A percentile compares a stretch with the other conserved stretches of the same genome.
These are phyloP conservation scores for Ogataea corticis DNA, from an alignment of 805 yeast genomes.

Conservation along the genomic window DNA sequence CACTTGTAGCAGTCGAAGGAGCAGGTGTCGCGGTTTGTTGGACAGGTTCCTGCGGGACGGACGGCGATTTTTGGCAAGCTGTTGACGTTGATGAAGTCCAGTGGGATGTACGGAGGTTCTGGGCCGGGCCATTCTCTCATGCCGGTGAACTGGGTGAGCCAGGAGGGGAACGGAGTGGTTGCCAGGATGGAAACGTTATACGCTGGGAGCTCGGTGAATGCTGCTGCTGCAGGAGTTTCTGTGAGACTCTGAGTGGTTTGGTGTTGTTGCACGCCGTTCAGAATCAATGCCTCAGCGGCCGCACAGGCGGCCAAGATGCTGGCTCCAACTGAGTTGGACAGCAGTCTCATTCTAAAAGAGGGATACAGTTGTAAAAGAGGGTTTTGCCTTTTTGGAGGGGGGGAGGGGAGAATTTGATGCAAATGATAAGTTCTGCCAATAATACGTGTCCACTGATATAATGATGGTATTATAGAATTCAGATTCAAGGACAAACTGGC, in stretches of 20 bases:
- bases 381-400: not conserved
- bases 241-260: not conserved
- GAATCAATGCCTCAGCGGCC: not conserved
- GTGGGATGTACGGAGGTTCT: slow-evolving; percentile 85
- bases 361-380: not conserved
- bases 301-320: not conserved
- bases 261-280: not conserved
- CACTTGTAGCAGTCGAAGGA: slow-evolving; percentile 88
- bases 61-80: slow-evolving; percentile 49
- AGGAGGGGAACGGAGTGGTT: slow-evolving; percentile 57
- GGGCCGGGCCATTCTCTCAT: slow-evolving; percentile 79
- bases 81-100: slow-evolving; percentile 64
- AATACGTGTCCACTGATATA: not conserved
- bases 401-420: too few relatives aligned
- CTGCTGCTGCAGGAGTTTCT: not conserved
- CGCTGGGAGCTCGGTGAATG: slow-evolving; percentile 17
- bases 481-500: not conserved
- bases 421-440: not conserved
- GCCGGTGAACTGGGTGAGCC: slow-evolving; percentile 80
- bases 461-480: not conserved
- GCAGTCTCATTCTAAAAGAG: slow-evolving; percentile 1
- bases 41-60: slow-evolving; percentile 63
- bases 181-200: slow-evolving; percentile 30
- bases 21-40: slow-evolving; percentile 53
- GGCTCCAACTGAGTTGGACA: not conserved